Evolutionary conservation across 192 early-diverging fungal genomes (phyloP), one percentile per base, ranked within the genome.

Genomic region (Coemansia asiatica): DNA sequence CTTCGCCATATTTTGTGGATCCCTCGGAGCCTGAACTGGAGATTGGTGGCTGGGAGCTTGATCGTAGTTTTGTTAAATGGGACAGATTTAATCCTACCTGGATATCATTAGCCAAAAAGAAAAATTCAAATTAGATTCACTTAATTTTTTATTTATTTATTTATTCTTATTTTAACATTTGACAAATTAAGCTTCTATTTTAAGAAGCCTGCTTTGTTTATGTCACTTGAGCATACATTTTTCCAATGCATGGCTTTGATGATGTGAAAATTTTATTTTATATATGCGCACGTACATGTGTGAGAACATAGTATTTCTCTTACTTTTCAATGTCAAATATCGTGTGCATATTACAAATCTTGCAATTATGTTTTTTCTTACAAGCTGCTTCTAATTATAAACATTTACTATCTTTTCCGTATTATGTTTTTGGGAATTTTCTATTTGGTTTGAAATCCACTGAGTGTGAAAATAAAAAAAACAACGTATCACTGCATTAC

Each of bases 41-140:
- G 12, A 36, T 58, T 8, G 76, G 71, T 23, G 76, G 76, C 0
- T 79, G 76, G 76, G 76, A 79, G 36, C 31, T 66, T 12, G 67
- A 59, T 46, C 56, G 60, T 15, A 64, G 61, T 60, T 69, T 65
- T 46, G 38, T 60, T 18, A 62, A 66, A 29, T 79, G 76, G 76
- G 64, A 79, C 60, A 63, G 28, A 27, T 22, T 13, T 49, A 79
- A 79, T 27, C 70, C 70, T 0, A 60, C 61, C 0, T 79, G 76
- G 76, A 65, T 68, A 8, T 63, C 72, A 29, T 56, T 79, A 27
- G 76, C 62, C 4, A 59, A 56, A 40, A 76, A 61, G 62, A 64
- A 56, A 40, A 54, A 56, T 6, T 18, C 33, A 26, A 55, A 29
- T 16, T 46, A 13, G 18, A 31, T 19, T 44, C 2, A 9, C 15